Evolutionary conservation across 805 yeast species (phyloP), one percentile per base, ranked within the genome.

Genomic region (Blastobotrys americana): DNA sequence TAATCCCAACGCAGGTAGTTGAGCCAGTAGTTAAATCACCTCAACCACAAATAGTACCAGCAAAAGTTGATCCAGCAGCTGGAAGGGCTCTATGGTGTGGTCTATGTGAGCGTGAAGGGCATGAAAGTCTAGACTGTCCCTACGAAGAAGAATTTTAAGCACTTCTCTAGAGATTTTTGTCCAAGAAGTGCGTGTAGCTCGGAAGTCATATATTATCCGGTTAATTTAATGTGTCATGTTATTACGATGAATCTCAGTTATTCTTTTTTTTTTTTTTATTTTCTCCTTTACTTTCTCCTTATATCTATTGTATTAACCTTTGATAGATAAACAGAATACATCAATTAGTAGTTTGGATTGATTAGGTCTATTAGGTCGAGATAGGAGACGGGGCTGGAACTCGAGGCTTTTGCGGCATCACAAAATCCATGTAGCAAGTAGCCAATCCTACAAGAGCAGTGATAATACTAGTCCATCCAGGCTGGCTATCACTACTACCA

Each of bases 81-180:
- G 96, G 96, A 1, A 72, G 89, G 37, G 67, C 67, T 21, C 72
- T 77, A 50, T 90, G 96, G 95, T 90, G 98, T 66, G 96, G 95
- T 0, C 69, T 87, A 43, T 90, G 98, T 66, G 97, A 90, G 61
- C 69, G 86, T 44, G 80, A 77, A 37, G 98, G 97, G 0, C 98
- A 90, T 59, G 81, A 79, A 39, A 83, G 93, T 51, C 70, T 80
- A 23, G 87, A 87, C 45, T 90, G 98, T 64, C 96, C 96, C 0
- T 87, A 77, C 59, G 94, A 82, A 53, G 82, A 77, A 51, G 65
- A 73, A 47, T 76, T 72, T 50, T 73, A 55, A 51, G 23, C 21
- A 4, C 22, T 15, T 21, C 13, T 13, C n/a, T n/a, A n/a, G n/a
- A n/a, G n/a, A n/a, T n/a, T n/a, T n/a, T n/a, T n/a, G n/a, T n/a